Evolutionary conservation across 352 stramenopile species (phyloP).

Genomic region (Phytopythium boreale): DNA sequence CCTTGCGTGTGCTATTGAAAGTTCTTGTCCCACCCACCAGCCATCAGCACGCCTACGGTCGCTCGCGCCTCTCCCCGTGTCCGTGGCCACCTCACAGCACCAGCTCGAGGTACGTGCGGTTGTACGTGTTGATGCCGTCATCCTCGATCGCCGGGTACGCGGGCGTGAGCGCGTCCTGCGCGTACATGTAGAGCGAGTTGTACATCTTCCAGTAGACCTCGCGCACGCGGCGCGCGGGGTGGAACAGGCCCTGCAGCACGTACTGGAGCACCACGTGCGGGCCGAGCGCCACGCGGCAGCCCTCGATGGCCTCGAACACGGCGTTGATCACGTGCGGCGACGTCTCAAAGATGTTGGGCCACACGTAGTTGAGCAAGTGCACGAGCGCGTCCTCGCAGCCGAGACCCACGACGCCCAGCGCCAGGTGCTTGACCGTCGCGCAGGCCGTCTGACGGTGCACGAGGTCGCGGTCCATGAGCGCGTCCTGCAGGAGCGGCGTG

Average conservation of each 20-base stretch:
- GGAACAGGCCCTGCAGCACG: slow-evolving; percentile 97
- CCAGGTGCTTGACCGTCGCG: slow-evolving; percentile 97
- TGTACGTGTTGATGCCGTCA: slow-evolving; percentile 95
- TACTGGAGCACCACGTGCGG: slow-evolving; percentile 97
- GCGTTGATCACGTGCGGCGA: slow-evolving; percentile 99
- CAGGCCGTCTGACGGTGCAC: slow-evolving; percentile 98
- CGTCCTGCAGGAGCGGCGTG: slow-evolving; percentile 97
- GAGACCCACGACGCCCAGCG: slow-evolving; percentile 94
- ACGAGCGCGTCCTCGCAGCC: slow-evolving; percentile 98
- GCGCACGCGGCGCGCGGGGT: slow-evolving; percentile 96
- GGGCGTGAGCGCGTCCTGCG: slow-evolving; percentile 95
- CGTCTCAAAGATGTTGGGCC: slow-evolving; percentile 99
- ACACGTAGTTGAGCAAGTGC: slow-evolving; percentile 99
- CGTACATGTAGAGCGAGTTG: slow-evolving; percentile 99
- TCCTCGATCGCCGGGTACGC: slow-evolving; percentile 96
- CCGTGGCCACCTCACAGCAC: slow-evolving; percentile 39
- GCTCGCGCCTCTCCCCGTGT: neutral
- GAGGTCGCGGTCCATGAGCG: slow-evolving; percentile 98
- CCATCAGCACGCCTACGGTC: neutral
- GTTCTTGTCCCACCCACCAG: neutral
- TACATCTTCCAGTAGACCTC: slow-evolving; percentile 99
- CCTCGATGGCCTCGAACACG: slow-evolving; percentile 97
- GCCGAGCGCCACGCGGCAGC: slow-evolving; percentile 94
- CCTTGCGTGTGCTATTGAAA: neutral
- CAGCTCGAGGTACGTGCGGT: slow-evolving; percentile 92